Evolutionary conservation across 345 rosid genomes (phyloP).

Genomic region (Erodium maritimum): DNA sequence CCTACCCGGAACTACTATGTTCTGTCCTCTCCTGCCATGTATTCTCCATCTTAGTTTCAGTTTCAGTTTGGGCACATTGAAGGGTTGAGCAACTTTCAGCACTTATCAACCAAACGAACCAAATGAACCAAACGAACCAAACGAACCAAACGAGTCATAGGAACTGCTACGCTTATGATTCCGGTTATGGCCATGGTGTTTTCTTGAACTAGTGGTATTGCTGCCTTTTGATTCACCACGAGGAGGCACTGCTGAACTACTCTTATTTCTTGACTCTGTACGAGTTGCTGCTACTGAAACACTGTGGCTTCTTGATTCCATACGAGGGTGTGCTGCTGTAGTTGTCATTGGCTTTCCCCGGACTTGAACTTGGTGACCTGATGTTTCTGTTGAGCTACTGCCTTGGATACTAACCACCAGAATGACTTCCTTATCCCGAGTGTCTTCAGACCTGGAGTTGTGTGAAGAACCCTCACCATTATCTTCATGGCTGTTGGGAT

Average conservation of each 20-base stretch:
- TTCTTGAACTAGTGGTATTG: neutral
- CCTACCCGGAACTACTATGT: neutral
- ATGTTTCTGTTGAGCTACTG: slow-evolving; percentile 48
- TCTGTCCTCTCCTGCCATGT: neutral
- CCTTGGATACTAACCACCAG: slow-evolving; percentile 59
- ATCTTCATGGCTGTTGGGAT: slow-evolving; percentile 65
- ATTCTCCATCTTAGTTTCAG: neutral
- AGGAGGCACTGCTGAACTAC: too few relatives aligned
- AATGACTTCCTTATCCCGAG: slow-evolving; percentile 67
- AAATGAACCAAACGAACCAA: too few relatives aligned
- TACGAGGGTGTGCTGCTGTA: too few relatives aligned
- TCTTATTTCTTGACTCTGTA: too few relatives aligned
- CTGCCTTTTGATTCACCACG: neutral
- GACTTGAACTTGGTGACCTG: slow-evolving; percentile 46
- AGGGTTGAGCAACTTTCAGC: slow-evolving; percentile 5
- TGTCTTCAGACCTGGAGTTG: slow-evolving; percentile 87
- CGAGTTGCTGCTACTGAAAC: too few relatives aligned
- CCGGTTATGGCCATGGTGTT: slow-evolving; percentile 3
- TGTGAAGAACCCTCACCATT: slow-evolving; percentile 75
- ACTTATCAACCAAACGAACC: slow-evolving; percentile 1
- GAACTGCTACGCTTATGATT: neutral
- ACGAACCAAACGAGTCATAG: slow-evolving; percentile 1
- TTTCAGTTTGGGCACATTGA: slow-evolving; percentile 1
- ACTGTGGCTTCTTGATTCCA: too few relatives aligned
- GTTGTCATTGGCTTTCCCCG: slow-evolving; percentile 29